Percentiles rank a stretch among this genome's conserved stretches.
phyloP scores from a whole-genome alignment of 805 yeast genomes.

The Helenozyma baotianmanensis region DNA sequence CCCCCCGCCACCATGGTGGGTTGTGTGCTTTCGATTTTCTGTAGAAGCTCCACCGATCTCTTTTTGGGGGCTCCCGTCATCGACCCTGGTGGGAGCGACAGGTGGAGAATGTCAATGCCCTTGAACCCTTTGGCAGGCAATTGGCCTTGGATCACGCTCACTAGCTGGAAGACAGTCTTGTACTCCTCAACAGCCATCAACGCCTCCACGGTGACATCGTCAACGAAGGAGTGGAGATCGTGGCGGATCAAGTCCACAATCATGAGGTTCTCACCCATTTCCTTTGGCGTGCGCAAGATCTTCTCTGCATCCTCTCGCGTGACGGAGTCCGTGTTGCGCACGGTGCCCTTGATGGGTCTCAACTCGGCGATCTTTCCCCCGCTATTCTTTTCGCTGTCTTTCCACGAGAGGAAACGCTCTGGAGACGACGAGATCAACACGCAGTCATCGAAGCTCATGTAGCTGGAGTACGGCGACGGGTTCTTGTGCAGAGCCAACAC shows the following conservation, averaged over 20 bases:
- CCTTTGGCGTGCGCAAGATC: conserved; percentile 79
- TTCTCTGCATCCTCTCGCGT: conserved; percentile 54
- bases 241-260: conserved; percentile 94
- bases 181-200: conserved; percentile 93
- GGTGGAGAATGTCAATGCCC: conserved; percentile 76
- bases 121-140: conserved; percentile 36
- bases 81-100: conserved; percentile 93
- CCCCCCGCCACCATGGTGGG: conserved; percentile 27
- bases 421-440: conserved; percentile 85
- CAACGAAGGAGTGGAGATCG: conserved; percentile 68
- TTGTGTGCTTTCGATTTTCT: conserved; percentile 48
- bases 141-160: conserved; percentile 77
- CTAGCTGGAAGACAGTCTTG: conserved; percentile 84
- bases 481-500: conserved; percentile 58
- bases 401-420: conserved; percentile 87
- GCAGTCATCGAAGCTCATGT: conserved; percentile 61
- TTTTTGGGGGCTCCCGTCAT: conserved; percentile 99
- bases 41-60: conserved; percentile 81
- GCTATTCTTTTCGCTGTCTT: conserved; percentile 24
- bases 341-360: conserved; percentile 96
- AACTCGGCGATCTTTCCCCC: conserved; percentile 55
- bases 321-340: conserved; percentile 56
- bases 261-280: conserved; percentile 94
- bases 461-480: conserved; percentile 93
- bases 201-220: conserved; percentile 64